Base-by-base conservation (phyloP, 2,329 filamentous ascomycete genomes). In the Ceratocystis papillata region DNA sequence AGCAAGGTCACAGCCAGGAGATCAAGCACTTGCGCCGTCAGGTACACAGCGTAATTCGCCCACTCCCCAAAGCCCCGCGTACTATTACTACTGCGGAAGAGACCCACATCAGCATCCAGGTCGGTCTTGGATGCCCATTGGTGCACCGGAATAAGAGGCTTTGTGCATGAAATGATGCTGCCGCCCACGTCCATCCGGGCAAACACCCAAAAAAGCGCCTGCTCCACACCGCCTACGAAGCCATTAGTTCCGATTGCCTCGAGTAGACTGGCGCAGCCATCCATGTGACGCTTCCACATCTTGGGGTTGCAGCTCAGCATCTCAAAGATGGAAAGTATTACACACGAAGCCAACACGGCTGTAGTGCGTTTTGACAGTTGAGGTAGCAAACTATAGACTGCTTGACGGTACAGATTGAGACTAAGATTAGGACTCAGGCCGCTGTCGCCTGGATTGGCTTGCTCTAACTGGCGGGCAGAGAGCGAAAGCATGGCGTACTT, bases 201-300 rank as follows among this genome's bases (percentile, higher is more conserved):
- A 71, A 81, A 82, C 65, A 79, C 81, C 80, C 80, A 82, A 67
- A 82, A 82, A 0, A 82, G 71, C 1, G 80, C 79, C 69, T 81
- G 77, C 17, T 80, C 75, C 2, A 80, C 73, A 2, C 79, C 78
- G 0, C 79, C 79, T 0, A 76, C 77, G 67, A 81, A 80, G 0
- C 80, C 80, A 68, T 80, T 78, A 50, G 81, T 79, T 0, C 77
- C 78, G 2, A 79, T 77, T 0, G 80, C 77, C 69, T 80, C 76
- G 69, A 82, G 78, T 0, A 82, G 71, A 63, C 76, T 77, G 3
- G 80, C 79, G 68, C 80, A 82, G 0, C 79, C 80, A 67, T 82
- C 80, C 0, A 82, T 74, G 68, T 82, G 80, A 0, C 77, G 77
- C 28, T 76, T 75, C 79, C 80, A 81, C 46, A 78, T 77, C 66